phyloP scores from a whole-genome alignment of 495 filamentous ascomycete genomes.

The Trichocladium uniseriatum region DNA sequence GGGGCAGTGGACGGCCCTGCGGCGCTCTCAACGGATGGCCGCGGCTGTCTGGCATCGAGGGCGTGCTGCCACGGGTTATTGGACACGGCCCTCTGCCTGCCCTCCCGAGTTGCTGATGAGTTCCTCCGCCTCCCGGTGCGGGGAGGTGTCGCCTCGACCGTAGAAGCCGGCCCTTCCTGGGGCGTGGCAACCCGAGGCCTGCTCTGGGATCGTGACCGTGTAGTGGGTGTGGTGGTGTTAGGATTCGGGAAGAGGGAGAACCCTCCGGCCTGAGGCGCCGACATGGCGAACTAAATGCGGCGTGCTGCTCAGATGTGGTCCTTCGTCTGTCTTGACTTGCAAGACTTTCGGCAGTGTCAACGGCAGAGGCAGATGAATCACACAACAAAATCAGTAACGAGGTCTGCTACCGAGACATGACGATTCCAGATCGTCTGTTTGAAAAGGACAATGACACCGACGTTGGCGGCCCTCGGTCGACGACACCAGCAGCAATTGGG shows the following conservation, averaged over 20 bases:
- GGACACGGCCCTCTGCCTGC: conserved; percentile 22
- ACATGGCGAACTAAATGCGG: conserved; percentile 20
- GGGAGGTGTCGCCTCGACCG: conserved; percentile 17
- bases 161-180: conserved; percentile 26
- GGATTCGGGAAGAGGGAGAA: conserved; percentile 45
- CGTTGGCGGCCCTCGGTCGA: too few relatives aligned
- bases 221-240: conserved; percentile 25
- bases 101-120: conserved; percentile 26
- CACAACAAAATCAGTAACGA: not conserved
- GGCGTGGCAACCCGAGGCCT: conserved; percentile 32
- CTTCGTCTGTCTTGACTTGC: not conserved
- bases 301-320: not conserved
- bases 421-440: not conserved
- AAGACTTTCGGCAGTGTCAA: too few relatives aligned
- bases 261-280: conserved; percentile 32
- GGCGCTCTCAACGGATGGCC: conserved; percentile 8
- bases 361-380: conserved; percentile 1
- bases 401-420: conserved; percentile 5
- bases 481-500: not conserved
- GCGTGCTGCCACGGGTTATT: conserved; percentile 29
- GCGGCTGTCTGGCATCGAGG: conserved; percentile 16
- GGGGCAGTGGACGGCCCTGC: conserved; percentile 15
- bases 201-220: conserved; percentile 29
- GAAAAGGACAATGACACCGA: not conserved
- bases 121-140: conserved; percentile 27